phyloP scores from a whole-genome alignment of 768 basidiomycete species.

The Termitomyces titanicus region DNA sequence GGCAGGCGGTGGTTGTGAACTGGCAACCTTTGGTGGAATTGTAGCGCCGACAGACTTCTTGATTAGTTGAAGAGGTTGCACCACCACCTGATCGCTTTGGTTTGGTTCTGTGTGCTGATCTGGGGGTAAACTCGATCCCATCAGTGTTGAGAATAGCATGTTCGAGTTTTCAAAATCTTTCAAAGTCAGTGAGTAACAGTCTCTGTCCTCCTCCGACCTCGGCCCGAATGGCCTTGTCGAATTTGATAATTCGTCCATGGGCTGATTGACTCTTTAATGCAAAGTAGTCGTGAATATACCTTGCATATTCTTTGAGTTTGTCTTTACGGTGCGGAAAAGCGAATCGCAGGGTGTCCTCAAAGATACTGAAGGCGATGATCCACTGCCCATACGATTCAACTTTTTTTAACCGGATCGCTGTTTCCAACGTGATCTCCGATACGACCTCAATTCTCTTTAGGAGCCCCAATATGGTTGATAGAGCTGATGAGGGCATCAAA shows the following conservation, averaged over 20 bases:
- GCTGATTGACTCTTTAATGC: not conserved
- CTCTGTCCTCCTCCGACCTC: conserved; percentile 9
- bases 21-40: no score
- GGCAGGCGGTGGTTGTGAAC: no score
- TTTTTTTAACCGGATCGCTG: conserved; percentile 5
- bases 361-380: conserved; percentile 16
- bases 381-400: not conserved
- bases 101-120: not conserved
- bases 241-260: conserved; percentile 21
- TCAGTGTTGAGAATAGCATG: conserved; percentile 11
- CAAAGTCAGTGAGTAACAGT: conserved; percentile 17
- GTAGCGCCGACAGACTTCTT: no score
- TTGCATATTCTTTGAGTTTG: conserved; percentile 8
- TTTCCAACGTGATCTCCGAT: conserved; percentile 12
- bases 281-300: conserved; percentile 23
- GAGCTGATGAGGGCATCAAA: conserved; percentile 9
- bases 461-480: conserved; percentile 3
- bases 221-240: conserved; percentile 22
- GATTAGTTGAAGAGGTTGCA: no score
- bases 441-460: conserved; percentile 14
- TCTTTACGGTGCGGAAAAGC: conserved; percentile 20
- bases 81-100: no score
- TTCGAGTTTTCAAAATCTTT: not conserved
- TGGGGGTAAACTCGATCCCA: not conserved
- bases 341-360: conserved; percentile 16